Evolutionary conservation across 164 flowering plant species (phyloP).

Genomic region (Houttuynia cordata): DNA sequence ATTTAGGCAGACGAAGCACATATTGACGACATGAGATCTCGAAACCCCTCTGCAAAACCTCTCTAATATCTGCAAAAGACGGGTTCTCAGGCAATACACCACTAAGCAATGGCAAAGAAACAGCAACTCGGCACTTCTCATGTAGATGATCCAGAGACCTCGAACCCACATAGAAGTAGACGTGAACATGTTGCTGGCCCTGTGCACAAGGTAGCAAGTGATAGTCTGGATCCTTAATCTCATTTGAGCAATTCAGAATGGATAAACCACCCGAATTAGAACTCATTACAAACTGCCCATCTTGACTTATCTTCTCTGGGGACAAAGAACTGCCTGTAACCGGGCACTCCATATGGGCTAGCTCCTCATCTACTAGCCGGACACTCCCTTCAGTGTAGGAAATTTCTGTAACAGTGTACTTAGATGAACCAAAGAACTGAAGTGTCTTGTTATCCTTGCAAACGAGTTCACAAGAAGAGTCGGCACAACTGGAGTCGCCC

Average conservation of each 20-base stretch:
- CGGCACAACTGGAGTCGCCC: not conserved
- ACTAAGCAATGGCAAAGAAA: not conserved
- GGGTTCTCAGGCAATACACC: not conserved
- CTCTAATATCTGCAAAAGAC: not conserved
- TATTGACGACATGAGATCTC: not conserved
- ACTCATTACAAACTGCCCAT: not conserved
- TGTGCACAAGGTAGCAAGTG: not conserved
- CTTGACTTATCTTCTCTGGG: not conserved
- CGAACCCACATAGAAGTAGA: not conserved
- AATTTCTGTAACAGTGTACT: not conserved
- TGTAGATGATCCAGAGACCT: not conserved
- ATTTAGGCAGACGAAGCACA: no score
- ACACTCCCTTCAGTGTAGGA: not conserved
- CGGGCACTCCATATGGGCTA: not conserved
- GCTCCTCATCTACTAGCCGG: not conserved
- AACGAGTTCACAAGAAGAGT: not conserved
- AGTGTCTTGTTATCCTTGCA: not conserved
- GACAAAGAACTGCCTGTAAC: not conserved
- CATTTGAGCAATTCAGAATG: not conserved
- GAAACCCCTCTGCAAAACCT: constrained; percentile 4
- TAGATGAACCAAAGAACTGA: not conserved
- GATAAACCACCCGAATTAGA: not conserved
- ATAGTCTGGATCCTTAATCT: not conserved
- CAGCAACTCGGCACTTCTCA: not conserved
- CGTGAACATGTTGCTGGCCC: not conserved